Evolutionary conservation across 2,329 filamentous ascomycete species (phyloP).

Genomic region (Aspergillus jensenii): DNA sequence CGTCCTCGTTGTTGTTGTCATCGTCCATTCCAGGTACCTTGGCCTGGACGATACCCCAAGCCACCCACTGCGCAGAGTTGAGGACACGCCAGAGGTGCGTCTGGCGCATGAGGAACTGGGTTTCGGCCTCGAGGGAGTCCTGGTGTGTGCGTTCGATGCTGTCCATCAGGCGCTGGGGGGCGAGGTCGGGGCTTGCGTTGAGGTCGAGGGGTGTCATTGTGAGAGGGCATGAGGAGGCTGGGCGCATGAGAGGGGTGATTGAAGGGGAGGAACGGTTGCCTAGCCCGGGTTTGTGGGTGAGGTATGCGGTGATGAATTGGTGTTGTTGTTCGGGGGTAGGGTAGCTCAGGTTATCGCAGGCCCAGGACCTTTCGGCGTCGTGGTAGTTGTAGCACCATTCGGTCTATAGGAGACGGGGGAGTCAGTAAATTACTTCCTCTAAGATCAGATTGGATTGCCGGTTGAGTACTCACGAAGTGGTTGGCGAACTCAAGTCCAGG

Average conservation of each 20-base stretch:
- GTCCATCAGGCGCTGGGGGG: conserved; percentile 52
- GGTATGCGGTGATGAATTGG: conserved; percentile 82
- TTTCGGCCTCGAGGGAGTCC: conserved; percentile 64
- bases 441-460: background rate
- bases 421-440: conserved; percentile 17
- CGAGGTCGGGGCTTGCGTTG: conserved; percentile 63
- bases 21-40: conserved; percentile 72
- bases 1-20: conserved; percentile 17
- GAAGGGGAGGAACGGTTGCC: conserved; percentile 25
- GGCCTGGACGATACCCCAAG: conserved; percentile 95
- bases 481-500: conserved; percentile 92
- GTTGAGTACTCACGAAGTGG: conserved; percentile 68
- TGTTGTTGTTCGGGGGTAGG: conserved; percentile 78
- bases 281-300: conserved; percentile 70
- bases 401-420: conserved; percentile 45
- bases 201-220: conserved; percentile 70
- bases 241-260: conserved; percentile 48
- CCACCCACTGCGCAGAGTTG: conserved; percentile 87
- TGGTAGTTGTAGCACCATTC: conserved; percentile 99
- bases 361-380: conserved; percentile 63
- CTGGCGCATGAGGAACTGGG: conserved; percentile 73
- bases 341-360: conserved; percentile 69
- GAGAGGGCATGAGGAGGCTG: conserved; percentile 50
- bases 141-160: conserved; percentile 61
- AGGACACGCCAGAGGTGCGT: conserved; percentile 81